Conservation (phyloP, 1,139 yeast genomes). For the Taphrina wiesneri region DNA sequence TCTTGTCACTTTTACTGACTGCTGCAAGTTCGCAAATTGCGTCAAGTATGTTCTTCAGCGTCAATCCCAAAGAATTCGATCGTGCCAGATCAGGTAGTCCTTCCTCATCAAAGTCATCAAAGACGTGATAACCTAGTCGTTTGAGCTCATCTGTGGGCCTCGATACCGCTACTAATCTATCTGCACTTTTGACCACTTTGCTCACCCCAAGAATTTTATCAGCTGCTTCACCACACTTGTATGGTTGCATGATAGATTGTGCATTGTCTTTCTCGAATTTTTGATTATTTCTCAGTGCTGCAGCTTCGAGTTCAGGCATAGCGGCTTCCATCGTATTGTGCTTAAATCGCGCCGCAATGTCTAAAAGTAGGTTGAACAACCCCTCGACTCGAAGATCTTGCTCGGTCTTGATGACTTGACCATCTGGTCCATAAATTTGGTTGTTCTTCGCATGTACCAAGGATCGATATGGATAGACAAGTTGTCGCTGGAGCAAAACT, state of each 20-base stretch:
- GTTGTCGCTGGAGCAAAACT: conserved; percentile 48
- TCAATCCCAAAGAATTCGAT: conserved; percentile 45
- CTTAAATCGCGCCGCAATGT: conserved; percentile 44
- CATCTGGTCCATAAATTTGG: conserved; percentile 44
- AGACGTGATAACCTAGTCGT: conserved; percentile 1
- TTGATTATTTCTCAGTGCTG: not conserved
- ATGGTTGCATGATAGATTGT: not conserved
- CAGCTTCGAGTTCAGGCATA: too few species aligned
- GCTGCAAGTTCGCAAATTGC: conserved; percentile 45
- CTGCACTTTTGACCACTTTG: not conserved
- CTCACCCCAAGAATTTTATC: conserved; percentile 34
- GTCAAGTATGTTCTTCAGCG: conserved; percentile 46
- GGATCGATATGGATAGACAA: conserved; percentile 48
- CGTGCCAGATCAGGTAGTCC: not conserved
- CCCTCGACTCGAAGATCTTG: conserved; percentile 46
- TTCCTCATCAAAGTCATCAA: not conserved
- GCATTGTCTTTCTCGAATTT: not conserved
- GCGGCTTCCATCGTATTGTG: not conserved
- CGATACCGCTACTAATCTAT: not conserved
- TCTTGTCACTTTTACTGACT: conserved; percentile 46
- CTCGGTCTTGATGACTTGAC: conserved; percentile 43
- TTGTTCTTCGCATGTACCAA: conserved; percentile 45
- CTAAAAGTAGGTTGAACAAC: conserved; percentile 47
- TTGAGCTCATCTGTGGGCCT: conserved; percentile 5
- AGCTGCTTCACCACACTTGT: conserved; percentile 27